Evolutionary conservation across 2,329 filamentous ascomycete genomes (phyloP).

Genomic region (Ophiocordyceps robertsii): DNA sequence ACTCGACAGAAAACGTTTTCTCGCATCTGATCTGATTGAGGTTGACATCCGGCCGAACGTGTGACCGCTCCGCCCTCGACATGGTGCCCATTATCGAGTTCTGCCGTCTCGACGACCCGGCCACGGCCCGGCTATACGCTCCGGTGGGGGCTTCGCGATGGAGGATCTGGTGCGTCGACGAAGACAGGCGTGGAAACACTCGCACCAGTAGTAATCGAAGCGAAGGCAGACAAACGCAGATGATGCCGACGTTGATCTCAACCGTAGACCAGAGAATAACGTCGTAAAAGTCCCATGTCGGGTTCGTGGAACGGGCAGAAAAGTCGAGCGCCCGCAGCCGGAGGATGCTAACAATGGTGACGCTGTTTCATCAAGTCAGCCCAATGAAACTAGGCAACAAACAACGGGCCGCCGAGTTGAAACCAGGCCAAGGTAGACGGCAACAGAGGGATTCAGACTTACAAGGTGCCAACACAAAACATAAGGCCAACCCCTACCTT

Average conservation of each 20-base stretch:
- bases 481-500: constrained; percentile 34
- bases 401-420: too few relatives aligned
- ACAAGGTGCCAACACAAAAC: constrained; percentile 38
- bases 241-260: constrained; percentile 24
- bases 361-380: too few relatives aligned
- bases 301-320: constrained; percentile 13
- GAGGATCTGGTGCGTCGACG: constrained; percentile 11
- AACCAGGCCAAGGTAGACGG: too few relatives aligned
- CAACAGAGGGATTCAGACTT: constrained; percentile 11
- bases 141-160: too few relatives aligned
- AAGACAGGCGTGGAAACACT: constrained; percentile 22
- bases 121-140: neutral
- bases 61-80: neutral
- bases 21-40: neutral
- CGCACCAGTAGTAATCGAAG: constrained; percentile 20
- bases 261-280: constrained; percentile 21
- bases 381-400: too few relatives aligned
- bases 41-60: neutral
- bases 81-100: neutral
- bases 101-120: neutral
- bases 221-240: constrained; percentile 25
- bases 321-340: constrained; percentile 20
- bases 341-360: constrained; percentile 23
- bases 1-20: neutral
- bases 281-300: constrained; percentile 20